Percentiles rank a stretch among this genome's conserved stretches.
Evolutionary conservation across 2,329 filamentous ascomycete species (phyloP).

Genomic region (Tolypocladium guangdongense): DNA sequence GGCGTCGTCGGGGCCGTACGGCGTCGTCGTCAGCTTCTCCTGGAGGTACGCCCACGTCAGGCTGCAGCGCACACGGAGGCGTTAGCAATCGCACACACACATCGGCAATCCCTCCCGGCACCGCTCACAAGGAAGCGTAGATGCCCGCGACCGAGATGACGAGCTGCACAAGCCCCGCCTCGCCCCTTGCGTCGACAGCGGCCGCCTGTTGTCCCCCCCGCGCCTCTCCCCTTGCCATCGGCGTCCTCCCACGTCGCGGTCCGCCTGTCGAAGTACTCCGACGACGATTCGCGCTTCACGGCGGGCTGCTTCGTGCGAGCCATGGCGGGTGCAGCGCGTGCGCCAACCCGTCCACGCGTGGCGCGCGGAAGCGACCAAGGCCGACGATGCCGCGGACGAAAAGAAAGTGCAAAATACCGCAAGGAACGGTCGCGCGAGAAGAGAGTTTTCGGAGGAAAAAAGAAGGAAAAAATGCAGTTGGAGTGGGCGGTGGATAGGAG

Average conservation of each 20-base stretch:
- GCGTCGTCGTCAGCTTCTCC: slow-evolving; percentile 91
- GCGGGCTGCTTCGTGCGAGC: slow-evolving; percentile 62
- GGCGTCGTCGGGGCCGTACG: slow-evolving; percentile 54
- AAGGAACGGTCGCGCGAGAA: neutral
- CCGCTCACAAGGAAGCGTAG: slow-evolving; percentile 89
- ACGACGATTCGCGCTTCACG: slow-evolving; percentile 53
- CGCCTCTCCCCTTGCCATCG: slow-evolving; percentile 15
- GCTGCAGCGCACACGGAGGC: slow-evolving; percentile 32
- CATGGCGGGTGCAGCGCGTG: slow-evolving; percentile 33
- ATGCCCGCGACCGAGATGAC: slow-evolving; percentile 87
- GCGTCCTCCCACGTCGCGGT: slow-evolving; percentile 24
- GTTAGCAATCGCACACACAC: neutral
- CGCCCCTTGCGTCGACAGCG: slow-evolving; percentile 8
- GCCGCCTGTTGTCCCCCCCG: slow-evolving; percentile 6
- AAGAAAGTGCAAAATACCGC: neutral
- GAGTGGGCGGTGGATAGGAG: neutral
- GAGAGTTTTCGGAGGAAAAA: too few species aligned
- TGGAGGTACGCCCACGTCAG: slow-evolving; percentile 94
- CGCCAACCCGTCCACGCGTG: neutral
- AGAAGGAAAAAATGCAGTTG: neutral
- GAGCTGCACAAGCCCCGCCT: slow-evolving; percentile 62
- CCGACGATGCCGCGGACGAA: neutral
- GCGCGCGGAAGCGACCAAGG: neutral
- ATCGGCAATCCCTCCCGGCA: too few species aligned
- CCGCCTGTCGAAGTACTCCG: slow-evolving; percentile 48